phyloP scores from a whole-genome alignment of 2,329 filamentous ascomycete genomes.

The Colletotrichum sublineola region DNA sequence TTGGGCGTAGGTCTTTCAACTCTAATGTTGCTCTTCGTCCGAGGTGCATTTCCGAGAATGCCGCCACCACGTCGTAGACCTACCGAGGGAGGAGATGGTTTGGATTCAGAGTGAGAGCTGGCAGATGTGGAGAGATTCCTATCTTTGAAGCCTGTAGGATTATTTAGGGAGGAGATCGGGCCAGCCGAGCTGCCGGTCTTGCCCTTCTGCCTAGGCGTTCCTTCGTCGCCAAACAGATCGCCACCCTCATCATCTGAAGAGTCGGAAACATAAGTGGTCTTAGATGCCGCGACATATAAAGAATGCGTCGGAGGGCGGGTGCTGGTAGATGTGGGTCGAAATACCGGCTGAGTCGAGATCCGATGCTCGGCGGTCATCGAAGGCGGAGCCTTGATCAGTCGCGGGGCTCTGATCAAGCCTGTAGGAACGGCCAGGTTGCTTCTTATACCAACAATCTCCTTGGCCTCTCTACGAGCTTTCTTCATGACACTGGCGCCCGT shows the following conservation, averaged over 20 bases:
- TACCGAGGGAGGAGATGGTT: constrained; percentile 4
- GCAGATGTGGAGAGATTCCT: neutral
- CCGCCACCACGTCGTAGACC: constrained; percentile 32
- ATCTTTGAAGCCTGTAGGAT: constrained; percentile 10
- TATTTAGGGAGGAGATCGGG: constrained; percentile 5
- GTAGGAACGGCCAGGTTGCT: constrained; percentile 39
- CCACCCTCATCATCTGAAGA: constrained; percentile 45
- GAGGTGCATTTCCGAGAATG: constrained; percentile 34
- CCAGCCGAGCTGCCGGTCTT: neutral
- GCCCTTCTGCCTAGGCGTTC: constrained; percentile 20
- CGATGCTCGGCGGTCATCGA: constrained; percentile 68
- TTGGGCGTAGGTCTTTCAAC: constrained; percentile 29
- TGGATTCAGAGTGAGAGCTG: neutral
- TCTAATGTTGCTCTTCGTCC: constrained; percentile 34
- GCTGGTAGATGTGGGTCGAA: constrained; percentile 45
- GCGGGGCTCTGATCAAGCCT: constrained; percentile 54
- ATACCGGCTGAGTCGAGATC: constrained; percentile 57
- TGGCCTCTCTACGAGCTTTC: constrained; percentile 68
- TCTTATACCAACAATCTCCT: constrained; percentile 61
- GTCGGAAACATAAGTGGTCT: constrained; percentile 57
- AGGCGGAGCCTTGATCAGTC: constrained; percentile 57
- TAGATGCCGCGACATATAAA: constrained; percentile 34
- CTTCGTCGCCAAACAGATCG: constrained; percentile 34
- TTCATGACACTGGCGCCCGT: constrained; percentile 67
- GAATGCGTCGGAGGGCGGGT: constrained; percentile 25